Percentiles rank a stretch among this genome's conserved stretches.
Evolutionary conservation across 495 filamentous ascomycete species (phyloP).

Genomic region (Aspergillus funiculosus): DNA sequence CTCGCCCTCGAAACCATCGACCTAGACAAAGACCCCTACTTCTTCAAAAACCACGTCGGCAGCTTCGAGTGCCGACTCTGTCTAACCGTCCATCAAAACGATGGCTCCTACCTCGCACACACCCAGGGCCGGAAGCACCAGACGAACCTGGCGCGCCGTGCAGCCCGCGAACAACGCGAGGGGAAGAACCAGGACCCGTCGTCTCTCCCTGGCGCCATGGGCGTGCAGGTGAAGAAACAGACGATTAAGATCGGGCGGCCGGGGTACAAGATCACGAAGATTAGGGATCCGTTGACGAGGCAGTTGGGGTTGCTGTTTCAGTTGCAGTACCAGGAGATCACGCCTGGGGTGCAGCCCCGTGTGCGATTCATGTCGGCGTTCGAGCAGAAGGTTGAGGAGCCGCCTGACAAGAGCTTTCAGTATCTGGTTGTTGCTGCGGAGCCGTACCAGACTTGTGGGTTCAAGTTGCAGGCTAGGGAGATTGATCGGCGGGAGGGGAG

Average conservation of each 20-base stretch:
- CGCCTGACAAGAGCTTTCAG: constrained; percentile 89
- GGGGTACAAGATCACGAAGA: constrained; percentile 97
- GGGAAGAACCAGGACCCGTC: constrained; percentile 69
- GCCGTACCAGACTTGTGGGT: constrained; percentile 94
- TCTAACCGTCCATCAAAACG: constrained; percentile 98
- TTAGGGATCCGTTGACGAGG: constrained; percentile 80
- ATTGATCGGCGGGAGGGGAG: constrained; percentile 81
- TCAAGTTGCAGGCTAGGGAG: constrained; percentile 93
- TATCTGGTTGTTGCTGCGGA: constrained; percentile 94
- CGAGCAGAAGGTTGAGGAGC: constrained; percentile 92
- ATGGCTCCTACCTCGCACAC: constrained; percentile 98
- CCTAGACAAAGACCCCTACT: constrained; percentile 98
- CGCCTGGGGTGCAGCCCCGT: constrained; percentile 63
- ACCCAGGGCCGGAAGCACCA: constrained; percentile 99
- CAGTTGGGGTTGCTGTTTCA: constrained; percentile 92
- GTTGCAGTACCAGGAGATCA: constrained; percentile 91
- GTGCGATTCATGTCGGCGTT: constrained; percentile 97
- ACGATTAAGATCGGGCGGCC: constrained; percentile 96
- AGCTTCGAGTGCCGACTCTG: constrained; percentile 98
- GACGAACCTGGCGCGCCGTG: constrained; percentile 95
- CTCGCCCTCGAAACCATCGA: constrained; percentile 98
- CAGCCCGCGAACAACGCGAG: constrained; percentile 88
- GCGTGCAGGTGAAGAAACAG: constrained; percentile 79
- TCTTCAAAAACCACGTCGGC: constrained; percentile 99
- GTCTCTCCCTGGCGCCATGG: constrained; percentile 62